Percentiles rank a stretch among this genome's conserved stretches.
These are phyloP conservation scores for Russula abietina DNA, from an alignment of 768 basidiomycete species.

Conservation along the genomic window DNA sequence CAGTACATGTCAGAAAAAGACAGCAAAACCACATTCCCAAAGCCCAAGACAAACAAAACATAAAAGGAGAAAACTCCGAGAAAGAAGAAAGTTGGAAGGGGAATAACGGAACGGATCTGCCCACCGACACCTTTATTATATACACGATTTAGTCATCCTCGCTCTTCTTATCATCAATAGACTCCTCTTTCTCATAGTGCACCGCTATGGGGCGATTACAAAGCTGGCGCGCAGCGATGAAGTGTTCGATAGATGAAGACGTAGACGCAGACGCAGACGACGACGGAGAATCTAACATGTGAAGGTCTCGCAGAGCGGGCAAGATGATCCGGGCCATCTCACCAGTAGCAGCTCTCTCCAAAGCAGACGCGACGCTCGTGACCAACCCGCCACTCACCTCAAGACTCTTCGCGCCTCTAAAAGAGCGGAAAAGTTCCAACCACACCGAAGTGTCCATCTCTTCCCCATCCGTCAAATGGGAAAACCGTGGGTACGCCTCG, in stretches of 20 bases:
- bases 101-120: no score
- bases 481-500: background rate
- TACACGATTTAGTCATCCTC: slow-evolving; percentile 1
- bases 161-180: background rate
- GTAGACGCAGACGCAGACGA: background rate
- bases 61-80: no score
- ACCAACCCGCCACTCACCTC: slow-evolving; percentile 5
- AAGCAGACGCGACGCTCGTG: slow-evolving; percentile 1
- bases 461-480: background rate
- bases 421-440: slow-evolving; percentile 8
- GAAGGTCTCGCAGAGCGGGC: slow-evolving; percentile 12
- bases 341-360: slow-evolving; percentile 1
- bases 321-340: slow-evolving; percentile 12
- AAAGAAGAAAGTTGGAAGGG: no score
- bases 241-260: slow-evolving; percentile 6
- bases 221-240: slow-evolving; percentile 4
- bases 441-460: slow-evolving; percentile 1
- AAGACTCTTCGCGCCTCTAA: slow-evolving; percentile 2
- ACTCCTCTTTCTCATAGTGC: background rate
- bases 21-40: background rate
- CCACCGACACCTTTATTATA: background rate
- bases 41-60: background rate
- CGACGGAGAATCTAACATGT: background rate
- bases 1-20: background rate
- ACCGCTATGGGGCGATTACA: slow-evolving; percentile 4